Conservation (phyloP, 345 rosid species). For the Carallia brachiata region DNA sequence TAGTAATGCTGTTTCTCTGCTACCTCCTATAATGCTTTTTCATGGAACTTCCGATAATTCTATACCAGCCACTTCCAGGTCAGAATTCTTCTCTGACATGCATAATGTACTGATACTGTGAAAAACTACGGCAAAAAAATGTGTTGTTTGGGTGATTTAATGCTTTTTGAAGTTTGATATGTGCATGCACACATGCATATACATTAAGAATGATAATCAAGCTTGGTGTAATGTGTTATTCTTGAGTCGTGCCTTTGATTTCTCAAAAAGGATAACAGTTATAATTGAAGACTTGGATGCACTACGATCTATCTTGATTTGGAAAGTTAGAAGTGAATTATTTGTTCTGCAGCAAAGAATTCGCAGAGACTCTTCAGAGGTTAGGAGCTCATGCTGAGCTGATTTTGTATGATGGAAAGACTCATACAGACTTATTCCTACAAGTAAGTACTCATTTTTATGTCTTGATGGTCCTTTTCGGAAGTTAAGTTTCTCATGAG, state of each 20-base stretch:
- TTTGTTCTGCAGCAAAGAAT: conserved; percentile 17
- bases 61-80: conserved; percentile 31
- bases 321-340: not conserved
- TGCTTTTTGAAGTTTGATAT: too few relatives aligned
- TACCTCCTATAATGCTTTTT: conserved; percentile 25
- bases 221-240: not conserved
- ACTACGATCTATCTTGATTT: not conserved
- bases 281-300: not conserved
- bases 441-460: conserved; percentile 16
- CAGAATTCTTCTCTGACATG: not conserved
- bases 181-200: too few relatives aligned
- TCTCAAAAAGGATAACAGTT: not conserved
- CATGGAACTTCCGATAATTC: conserved; percentile 32
- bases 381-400: conserved; percentile 24
- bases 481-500: too few relatives aligned
- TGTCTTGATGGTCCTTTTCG: too few relatives aligned
- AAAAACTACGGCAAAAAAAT: not conserved
- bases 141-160: too few relatives aligned
- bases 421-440: conserved; percentile 34
- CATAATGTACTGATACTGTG: too few relatives aligned
- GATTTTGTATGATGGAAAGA: conserved; percentile 29
- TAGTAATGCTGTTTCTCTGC: conserved; percentile 23
- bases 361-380: conserved; percentile 22
- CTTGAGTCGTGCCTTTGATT: not conserved
- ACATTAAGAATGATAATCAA: not conserved